These are phyloP conservation scores for Beauveria sp. DNA, from an alignment of 2,329 filamentous ascomycete genomes.

Conservation along the genomic window DNA sequence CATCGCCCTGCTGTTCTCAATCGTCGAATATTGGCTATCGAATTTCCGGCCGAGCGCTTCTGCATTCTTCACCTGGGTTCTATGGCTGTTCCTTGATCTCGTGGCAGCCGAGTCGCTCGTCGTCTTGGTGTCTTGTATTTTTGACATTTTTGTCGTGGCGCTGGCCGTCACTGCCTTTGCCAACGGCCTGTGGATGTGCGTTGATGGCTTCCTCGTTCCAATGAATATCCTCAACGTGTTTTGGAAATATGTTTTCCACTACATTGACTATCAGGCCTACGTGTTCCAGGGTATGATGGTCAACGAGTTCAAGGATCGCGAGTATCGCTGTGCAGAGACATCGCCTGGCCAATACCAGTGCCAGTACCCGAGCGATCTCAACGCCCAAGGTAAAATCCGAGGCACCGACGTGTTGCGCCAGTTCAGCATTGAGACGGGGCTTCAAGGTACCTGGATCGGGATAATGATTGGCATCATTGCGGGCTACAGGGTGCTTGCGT, in stretches of 20 bases:
- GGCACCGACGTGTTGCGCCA: conserved; percentile 61
- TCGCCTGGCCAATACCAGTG: conserved; percentile 48
- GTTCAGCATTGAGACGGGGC: conserved; percentile 61
- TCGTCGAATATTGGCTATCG: conserved; percentile 71
- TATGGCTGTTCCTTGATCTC: conserved; percentile 82
- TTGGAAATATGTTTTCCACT: conserved; percentile 81
- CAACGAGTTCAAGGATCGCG: conserved; percentile 66
- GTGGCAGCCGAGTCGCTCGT: conserved; percentile 77
- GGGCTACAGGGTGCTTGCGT: conserved; percentile 52
- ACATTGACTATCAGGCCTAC: conserved; percentile 80
- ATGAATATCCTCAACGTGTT: conserved; percentile 69
- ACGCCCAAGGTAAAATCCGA: conserved; percentile 58
- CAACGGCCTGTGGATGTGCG: conserved; percentile 85
- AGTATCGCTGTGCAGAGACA: conserved; percentile 48
- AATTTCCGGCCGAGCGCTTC: conserved; percentile 60
- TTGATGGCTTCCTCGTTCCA: conserved; percentile 73
- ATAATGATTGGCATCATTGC: conserved; percentile 69
- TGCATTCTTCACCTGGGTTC: conserved; percentile 69
- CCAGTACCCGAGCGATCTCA: conserved; percentile 60
- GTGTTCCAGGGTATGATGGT: conserved; percentile 93
- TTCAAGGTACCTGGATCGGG: conserved; percentile 69
- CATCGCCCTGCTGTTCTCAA: conserved; percentile 67
- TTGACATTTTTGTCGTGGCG: conserved; percentile 73
- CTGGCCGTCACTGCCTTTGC: conserved; percentile 76
- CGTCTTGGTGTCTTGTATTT: conserved; percentile 63